These are phyloP conservation scores for Lactifluus hygrophoroides DNA, from an alignment of 768 basidiomycete genomes.

Conservation along the genomic window DNA sequence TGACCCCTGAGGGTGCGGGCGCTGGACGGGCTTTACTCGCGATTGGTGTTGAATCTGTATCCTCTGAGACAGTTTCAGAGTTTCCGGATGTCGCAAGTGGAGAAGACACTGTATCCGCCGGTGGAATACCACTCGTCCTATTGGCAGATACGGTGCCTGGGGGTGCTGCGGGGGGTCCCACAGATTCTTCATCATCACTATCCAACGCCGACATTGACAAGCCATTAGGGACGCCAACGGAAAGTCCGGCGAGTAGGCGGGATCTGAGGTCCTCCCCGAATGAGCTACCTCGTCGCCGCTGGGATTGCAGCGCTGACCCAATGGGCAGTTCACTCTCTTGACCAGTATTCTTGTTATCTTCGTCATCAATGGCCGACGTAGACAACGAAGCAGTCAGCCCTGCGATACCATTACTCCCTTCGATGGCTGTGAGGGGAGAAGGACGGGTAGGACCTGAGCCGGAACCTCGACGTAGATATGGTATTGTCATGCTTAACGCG, in stretches of 20 bases:
- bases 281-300: neutral
- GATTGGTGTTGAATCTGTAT: neutral
- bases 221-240: conserved; percentile 26
- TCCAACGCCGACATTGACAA: conserved; percentile 49
- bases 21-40: neutral
- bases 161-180: neutral
- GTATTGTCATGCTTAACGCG: conserved; percentile 3
- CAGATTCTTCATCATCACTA: conserved; percentile 36
- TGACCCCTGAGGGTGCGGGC: conserved; percentile 18
- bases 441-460: conserved; percentile 4
- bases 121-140: neutral
- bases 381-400: conserved; percentile 14
- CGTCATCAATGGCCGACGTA: conserved; percentile 27
- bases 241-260: conserved; percentile 6
- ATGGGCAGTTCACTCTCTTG: conserved; percentile 20
- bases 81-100: neutral
- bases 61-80: conserved; percentile 3
- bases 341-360: conserved; percentile 17
- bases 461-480: conserved; percentile 15
- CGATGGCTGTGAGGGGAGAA: conserved; percentile 3
- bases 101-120: conserved; percentile 1
- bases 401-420: conserved; percentile 9
- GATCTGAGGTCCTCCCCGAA: conserved; percentile 11
- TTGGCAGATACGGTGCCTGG: neutral
- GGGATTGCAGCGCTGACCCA: neutral